These are phyloP conservation scores for Gracilariopsis chorda DNA, from an alignment of 23 red algal genomes.

Conservation along the genomic window DNA sequence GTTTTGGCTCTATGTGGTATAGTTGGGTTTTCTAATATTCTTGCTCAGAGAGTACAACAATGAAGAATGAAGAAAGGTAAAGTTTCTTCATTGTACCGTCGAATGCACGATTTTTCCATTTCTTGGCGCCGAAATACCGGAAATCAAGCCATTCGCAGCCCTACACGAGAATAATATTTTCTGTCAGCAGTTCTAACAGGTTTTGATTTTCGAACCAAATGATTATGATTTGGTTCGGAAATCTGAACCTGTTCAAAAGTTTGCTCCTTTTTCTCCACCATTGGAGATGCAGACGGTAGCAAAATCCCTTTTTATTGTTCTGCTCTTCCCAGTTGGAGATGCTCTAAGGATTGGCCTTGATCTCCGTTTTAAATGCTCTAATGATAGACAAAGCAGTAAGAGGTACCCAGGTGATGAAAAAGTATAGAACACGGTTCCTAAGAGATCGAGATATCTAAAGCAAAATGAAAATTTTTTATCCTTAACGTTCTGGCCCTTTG, in stretches of 20 bases:
- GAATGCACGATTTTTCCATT: not conserved
- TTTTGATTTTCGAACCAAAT: not conserved
- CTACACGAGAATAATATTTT: not conserved
- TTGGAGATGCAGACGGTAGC: not conserved
- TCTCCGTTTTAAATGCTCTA: too few relatives aligned
- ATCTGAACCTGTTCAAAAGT: slow-evolving; percentile 9
- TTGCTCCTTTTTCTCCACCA: not conserved
- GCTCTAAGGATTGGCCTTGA: too few relatives aligned
- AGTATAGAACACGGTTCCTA: too few relatives aligned
- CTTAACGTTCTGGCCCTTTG: too few relatives aligned
- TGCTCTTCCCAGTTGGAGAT: not conserved
- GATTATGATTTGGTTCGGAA: not conserved
- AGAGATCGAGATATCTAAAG: too few relatives aligned
- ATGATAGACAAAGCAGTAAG: too few relatives aligned
- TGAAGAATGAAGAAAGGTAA: not conserved
- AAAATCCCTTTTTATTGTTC: not conserved
- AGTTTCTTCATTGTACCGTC: not conserved
- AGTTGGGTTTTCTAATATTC: not conserved
- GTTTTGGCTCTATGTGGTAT: not conserved
- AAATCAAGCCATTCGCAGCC: not conserved
- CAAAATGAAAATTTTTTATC: too few relatives aligned
- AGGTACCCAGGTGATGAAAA: too few relatives aligned
- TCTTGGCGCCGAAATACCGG: not conserved
- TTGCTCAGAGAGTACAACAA: too few relatives aligned
- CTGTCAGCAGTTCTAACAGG: not conserved